Evolutionary conservation across 129 eudicot genomes (phyloP).

Genomic region (Sambucus nigra): DNA sequence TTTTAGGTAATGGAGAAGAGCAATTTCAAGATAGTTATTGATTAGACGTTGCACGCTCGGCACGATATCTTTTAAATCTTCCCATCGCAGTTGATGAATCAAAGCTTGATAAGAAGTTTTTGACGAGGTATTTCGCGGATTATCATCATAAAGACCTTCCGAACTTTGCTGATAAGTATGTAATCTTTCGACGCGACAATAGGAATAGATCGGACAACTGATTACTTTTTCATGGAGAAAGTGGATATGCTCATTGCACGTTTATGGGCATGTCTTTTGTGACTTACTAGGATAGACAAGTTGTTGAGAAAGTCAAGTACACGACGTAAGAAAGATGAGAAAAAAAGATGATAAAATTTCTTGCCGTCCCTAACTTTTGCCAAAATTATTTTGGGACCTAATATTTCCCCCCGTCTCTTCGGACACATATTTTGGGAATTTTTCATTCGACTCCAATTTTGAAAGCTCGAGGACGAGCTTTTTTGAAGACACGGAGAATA

Average conservation of each 20-base stretch:
- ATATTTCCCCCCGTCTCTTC: too few species aligned
- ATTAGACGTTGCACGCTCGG: constrained; percentile 78
- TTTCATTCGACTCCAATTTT: too few species aligned
- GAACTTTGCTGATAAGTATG: constrained; percentile 87
- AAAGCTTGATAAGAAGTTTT: constrained; percentile 78
- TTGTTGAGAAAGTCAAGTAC: constrained; percentile 39
- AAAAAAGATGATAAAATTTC: constrained; percentile 51
- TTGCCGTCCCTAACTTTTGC: too few species aligned
- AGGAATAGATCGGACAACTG: constrained; percentile 79
- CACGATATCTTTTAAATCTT: constrained; percentile 89
- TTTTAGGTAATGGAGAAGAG: constrained; percentile 92
- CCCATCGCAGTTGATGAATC: constrained; percentile 92
- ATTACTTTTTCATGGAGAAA: constrained; percentile 69
- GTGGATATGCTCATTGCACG: constrained; percentile 81
- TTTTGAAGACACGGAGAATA: too few species aligned
- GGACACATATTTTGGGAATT: too few species aligned
- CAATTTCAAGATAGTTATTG: constrained; percentile 69
- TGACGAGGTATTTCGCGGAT: constrained; percentile 54
- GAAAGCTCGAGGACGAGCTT: too few species aligned
- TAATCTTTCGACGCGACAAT: constrained; percentile 87
- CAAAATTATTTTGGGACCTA: too few species aligned
- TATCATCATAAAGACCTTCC: constrained; percentile 78
- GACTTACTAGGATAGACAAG: constrained; percentile 57
- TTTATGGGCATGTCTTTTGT: constrained; percentile 64
- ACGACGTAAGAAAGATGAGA: constrained; percentile 27